Evolutionary conservation across 1,284 basidiomycete genomes (phyloP).

Genomic region (Trametes polyzona): DNA sequence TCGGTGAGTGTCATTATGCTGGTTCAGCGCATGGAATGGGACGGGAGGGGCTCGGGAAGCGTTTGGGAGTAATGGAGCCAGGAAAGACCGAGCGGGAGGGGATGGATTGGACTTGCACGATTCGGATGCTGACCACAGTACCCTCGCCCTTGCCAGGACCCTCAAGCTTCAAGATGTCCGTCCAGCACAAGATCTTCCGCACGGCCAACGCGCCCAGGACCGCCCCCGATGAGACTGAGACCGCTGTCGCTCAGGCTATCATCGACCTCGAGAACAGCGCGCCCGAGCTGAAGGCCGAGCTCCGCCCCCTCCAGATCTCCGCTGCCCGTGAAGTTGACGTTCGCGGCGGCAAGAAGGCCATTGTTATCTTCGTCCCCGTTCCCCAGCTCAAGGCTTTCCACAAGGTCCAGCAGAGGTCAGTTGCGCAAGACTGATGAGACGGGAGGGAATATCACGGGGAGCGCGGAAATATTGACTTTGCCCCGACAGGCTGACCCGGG

Average conservation of each 20-base stretch:
- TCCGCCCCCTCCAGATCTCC: slow-evolving; percentile 95
- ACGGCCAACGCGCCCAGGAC: slow-evolving; percentile 94
- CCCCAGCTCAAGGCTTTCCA: slow-evolving; percentile 99
- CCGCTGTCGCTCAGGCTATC: slow-evolving; percentile 92
- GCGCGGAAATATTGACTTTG: slow-evolving; percentile 6
- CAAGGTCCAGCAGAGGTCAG: slow-evolving; percentile 97
- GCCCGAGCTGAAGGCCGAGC: slow-evolving; percentile 96
- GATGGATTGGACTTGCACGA: slow-evolving; percentile 45
- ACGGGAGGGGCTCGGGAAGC: slow-evolving; percentile 16
- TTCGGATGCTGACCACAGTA: slow-evolving; percentile 48
- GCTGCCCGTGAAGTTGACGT: slow-evolving; percentile 99
- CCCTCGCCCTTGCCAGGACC: slow-evolving; percentile 32
- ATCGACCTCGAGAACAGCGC: slow-evolving; percentile 98
- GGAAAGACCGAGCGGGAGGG: slow-evolving; percentile 45
- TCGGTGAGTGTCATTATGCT: slow-evolving; percentile 46
- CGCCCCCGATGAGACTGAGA: slow-evolving; percentile 92
- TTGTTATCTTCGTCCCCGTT: slow-evolving; percentile 98
- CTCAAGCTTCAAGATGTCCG: slow-evolving; percentile 64
- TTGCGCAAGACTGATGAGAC: neutral
- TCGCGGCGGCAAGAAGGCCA: slow-evolving; percentile 99
- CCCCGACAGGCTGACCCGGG: slow-evolving; percentile 85
- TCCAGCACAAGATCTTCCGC: slow-evolving; percentile 89
- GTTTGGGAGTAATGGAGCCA: slow-evolving; percentile 20
- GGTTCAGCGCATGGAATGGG: slow-evolving; percentile 18
- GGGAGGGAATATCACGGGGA: neutral